Base-by-base conservation (phyloP, 139 green algal species). In the Chlorella ohadii region DNA sequence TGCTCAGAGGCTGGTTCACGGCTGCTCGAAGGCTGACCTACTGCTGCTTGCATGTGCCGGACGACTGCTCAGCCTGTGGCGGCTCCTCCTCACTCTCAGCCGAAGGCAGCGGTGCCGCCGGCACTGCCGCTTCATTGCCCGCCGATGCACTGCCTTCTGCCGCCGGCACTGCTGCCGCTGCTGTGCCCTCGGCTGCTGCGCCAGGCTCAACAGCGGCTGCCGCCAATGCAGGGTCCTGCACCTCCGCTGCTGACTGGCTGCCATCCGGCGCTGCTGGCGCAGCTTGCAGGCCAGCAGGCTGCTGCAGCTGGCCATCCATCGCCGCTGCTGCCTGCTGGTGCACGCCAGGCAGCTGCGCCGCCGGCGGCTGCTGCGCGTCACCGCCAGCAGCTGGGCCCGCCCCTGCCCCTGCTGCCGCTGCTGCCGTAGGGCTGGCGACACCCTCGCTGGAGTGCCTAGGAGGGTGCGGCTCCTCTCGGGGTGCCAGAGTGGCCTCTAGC, bases 401-500 rank as follows among this genome's bases (percentile, higher is more conserved):
- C 27, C 27, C 28, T 12, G 65, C 22, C 41, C 9, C 64, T 12
- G 33, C 66, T 22, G 78, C 72, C 28, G 44, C 47, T n/a, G 47
- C n/a, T 3, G n/a, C 44, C 2, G 3, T 44, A 25, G 66, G 9
- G 38, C 25, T 31, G 20, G 4, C 25, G n/a, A 11, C 41, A 12
- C 36, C 36, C 22, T 75, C 68, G 22, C 20, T 16, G 4, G 51
- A 16, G 74, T 23, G 5, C 7, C 28, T 33, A 5, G 47, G 47
- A 17, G 47, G 19, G 31, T 31, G 44, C 7, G 47, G 73, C 28
- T 31, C 38, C 25, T 59, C 51, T 13, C 38, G 77, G 0, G 78
- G 78, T 27, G 78, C 25, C 15, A 83, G 78, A 4, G 78, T 64
- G n/a, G 63, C 39, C 57, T 86, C 66, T 27, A 95, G 73, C 68